Percentiles rank a stretch among this genome's conserved stretches.
Evolutionary conservation across 192 early-diverging fungal species (phyloP).

Genomic region (Linnemannia elongata): DNA sequence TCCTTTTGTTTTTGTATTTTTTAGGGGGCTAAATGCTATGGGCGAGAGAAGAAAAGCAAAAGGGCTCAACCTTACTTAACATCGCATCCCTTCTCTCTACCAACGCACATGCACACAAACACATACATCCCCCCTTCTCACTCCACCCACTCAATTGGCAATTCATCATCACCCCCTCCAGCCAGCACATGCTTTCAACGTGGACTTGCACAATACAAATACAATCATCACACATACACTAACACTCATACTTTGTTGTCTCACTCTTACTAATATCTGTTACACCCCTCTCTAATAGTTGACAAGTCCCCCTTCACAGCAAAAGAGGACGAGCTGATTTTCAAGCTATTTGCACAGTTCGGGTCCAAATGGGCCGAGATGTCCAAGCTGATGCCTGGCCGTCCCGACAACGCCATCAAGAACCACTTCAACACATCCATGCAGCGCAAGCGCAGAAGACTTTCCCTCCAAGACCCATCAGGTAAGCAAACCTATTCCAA

Average conservation of each 20-base stretch:
- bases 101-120: background rate
- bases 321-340: slow-evolving; percentile 50
- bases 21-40: background rate
- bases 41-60: background rate
- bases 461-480: slow-evolving; percentile 46
- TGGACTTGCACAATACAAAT: background rate
- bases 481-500: slow-evolving; percentile 9
- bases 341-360: slow-evolving; percentile 45
- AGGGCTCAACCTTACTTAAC: background rate
- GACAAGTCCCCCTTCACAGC: slow-evolving; percentile 54
- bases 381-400: slow-evolving; percentile 53
- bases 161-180: background rate
- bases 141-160: background rate
- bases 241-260: background rate
- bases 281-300: slow-evolving; percentile 10
- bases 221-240: background rate
- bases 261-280: background rate
- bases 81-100: background rate
- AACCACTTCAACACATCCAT: slow-evolving; percentile 58
- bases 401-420: slow-evolving; percentile 55
- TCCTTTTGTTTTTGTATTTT: slow-evolving; percentile 4
- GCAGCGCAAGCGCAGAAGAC: slow-evolving; percentile 53
- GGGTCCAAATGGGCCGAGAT: slow-evolving; percentile 57
- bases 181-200: background rate
- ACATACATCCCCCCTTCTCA: background rate